Base-by-base conservation (phyloP, 2,329 filamentous ascomycete genomes). In the Cadophora sp. region DNA sequence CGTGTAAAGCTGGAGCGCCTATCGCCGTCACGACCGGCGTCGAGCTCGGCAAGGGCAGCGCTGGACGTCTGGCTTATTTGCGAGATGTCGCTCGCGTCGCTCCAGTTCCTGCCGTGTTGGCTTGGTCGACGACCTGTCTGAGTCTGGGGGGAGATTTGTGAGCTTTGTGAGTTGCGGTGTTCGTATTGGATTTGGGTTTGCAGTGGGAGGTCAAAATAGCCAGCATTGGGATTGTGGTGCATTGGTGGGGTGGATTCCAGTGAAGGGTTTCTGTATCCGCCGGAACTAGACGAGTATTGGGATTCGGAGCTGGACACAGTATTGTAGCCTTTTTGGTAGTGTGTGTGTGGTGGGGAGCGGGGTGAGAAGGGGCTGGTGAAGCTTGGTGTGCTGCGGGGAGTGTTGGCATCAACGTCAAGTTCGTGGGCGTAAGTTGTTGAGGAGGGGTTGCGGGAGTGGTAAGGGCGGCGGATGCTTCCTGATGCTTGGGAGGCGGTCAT, bases 51-150 rank as follows among this genome's bases (percentile, higher is more conserved):
- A 1, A 63, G 43, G 9, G 34, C 29, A 19, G 55, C 60, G 37
- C 50, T 67, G 16, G 72, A 73, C 4, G 34, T 55, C n/a, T 68
- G 62, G 56, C 68, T 72, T 4, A 73, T 66, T 43, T 67, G 56
- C 19, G 72, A 73, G 16, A 68, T 65, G 16, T 72, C 71, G 43
- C 72, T 74, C 3, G 69, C 66, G 37, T 73, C 71, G 46, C 71
- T 73, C 70, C 69, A 72, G 55, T 76, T 70, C 24, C 75, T 56
- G n/a, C 67, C 59, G 62, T 76, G 73, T 4, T 70, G 63, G 26
- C 68, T 72, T 5, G 73, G 72, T 46, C 73, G 60, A 4, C 67
- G 64, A n/a, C 62, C 43, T 37, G 60, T 26, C 12, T 37, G 34
- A 4, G 56, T 40, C n/a, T 37, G 34, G 4, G 56, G 31, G 4